Conservation (phyloP, 371 early-diverging fungal species). For the Coemansia linderi region DNA sequence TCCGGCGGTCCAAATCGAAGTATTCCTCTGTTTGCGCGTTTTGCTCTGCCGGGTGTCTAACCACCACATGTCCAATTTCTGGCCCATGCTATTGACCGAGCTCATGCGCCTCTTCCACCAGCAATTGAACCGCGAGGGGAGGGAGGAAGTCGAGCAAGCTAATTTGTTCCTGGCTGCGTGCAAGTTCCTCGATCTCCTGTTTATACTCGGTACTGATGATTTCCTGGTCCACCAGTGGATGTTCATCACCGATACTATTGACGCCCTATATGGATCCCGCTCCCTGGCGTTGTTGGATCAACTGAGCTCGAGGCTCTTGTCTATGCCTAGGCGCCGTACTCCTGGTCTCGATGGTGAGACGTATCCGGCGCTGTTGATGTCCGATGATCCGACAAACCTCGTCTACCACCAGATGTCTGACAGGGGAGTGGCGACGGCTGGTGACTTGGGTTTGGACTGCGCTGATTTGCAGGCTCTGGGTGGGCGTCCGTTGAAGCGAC, state of each 20-base stretch:
- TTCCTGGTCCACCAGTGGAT: constrained; percentile 93
- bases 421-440: constrained; percentile 1
- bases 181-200: constrained; percentile 83
- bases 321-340: constrained; percentile 10
- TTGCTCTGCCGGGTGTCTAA: constrained; percentile 77
- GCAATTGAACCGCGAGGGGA: constrained; percentile 45
- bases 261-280: constrained; percentile 55
- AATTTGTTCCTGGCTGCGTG: constrained; percentile 79
- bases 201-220: constrained; percentile 75
- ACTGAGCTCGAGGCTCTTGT: constrained; percentile 35
- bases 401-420: constrained; percentile 32
- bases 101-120: constrained; percentile 68
- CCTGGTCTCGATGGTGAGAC: constrained; percentile 3
- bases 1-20: constrained; percentile 76
- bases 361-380: constrained; percentile 16
- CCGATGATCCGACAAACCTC: constrained; percentile 34
- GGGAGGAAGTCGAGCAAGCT: constrained; percentile 63
- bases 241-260: constrained; percentile 83
- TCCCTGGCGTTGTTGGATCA: constrained; percentile 43
- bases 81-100: constrained; percentile 89
- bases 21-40: constrained; percentile 81
- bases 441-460: constrained; percentile 3
- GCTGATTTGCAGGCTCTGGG: constrained; percentile 21
- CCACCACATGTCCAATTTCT: constrained; percentile 78
- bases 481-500: constrained; percentile 60